Base-by-base conservation (phyloP, 2,329 filamentous ascomycete genomes). In the Diaporthe ampelina region DNA sequence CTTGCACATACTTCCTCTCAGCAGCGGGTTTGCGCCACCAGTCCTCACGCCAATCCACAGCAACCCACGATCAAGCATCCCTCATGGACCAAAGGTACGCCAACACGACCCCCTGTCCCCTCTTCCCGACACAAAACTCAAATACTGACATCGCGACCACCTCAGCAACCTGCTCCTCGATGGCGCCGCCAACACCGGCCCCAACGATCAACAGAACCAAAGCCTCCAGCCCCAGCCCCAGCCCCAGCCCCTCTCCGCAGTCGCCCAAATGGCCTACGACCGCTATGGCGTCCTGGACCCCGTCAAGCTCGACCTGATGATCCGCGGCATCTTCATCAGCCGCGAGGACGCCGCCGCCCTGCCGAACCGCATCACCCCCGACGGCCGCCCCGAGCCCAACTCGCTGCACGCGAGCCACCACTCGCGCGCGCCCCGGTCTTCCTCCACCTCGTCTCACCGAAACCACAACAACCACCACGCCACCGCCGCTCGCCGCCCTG, bases 251-350 rank as follows among this genome's bases (percentile, higher is more conserved):
- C 57, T 72, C 11, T 56, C 57, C 17, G 9, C 57, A 19, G 5
- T 63, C 19, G 57, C 70, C 8, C 57, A n/a, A 17, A 8, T 17
- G 8, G 70, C 70, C 70, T 72, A 72, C 35, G 70, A 72, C 35
- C 48, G 21, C 26, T 63, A 72, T 19, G 70, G 70, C 24, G 9
- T 37, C 32, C 70, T 72, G 11, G 70, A 72, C 35, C 56, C n/a
- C 0, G 24, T 32, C 45, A 59, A 43, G 45, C 24, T 72, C 57
- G 57, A 72, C 45, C 70, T 72, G 5, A 59, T 72, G 57, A n/a
- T 29, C 17, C 32, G 57, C 5, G 70, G 70, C 19, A 29, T 43
- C 24, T 72, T 63, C 32, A 59, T 72, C 24, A 35, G 11, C 13
- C 57, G 50, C 19, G 70, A 54, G 24, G 45, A 72, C 24, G 70